A percentile compares a stretch with the other conserved stretches of the same genome.
These are phyloP conservation scores for Cytospora schulzeri DNA, from an alignment of 2,329 filamentous ascomycete species.

Conservation along the genomic window DNA sequence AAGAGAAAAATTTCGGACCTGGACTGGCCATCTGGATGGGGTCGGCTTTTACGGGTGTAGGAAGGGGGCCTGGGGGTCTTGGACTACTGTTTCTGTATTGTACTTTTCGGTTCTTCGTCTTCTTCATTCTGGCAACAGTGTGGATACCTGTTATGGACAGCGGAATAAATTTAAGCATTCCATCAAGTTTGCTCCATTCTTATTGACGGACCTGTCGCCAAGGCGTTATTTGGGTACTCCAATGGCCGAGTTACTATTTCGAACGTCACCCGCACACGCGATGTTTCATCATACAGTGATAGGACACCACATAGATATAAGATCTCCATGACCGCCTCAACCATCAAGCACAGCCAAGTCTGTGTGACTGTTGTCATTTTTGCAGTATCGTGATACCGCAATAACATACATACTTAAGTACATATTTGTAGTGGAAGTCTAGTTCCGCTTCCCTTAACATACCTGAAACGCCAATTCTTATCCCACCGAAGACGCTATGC, in stretches of 20 bases:
- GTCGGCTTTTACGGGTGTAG: neutral
- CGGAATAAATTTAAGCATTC: conserved; percentile 24
- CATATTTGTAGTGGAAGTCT: neutral
- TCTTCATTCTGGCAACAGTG: conserved; percentile 10
- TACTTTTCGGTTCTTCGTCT: conserved; percentile 25
- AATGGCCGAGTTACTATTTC: no score
- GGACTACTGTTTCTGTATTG: conserved; percentile 10
- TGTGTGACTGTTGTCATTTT: neutral
- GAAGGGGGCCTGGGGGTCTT: conserved; percentile 4
- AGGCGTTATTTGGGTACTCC: neutral
- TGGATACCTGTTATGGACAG: conserved; percentile 25
- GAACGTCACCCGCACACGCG: neutral
- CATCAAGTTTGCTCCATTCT: neutral
- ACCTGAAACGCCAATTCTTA: conserved; percentile 8
- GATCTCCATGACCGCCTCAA: neutral
- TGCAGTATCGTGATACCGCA: neutral
- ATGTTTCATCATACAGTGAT: neutral
- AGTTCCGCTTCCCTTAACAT: neutral
- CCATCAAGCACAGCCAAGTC: neutral
- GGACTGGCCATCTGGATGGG: neutral
- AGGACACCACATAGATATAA: neutral
- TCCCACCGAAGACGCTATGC: conserved; percentile 24
- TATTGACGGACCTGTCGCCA: neutral
- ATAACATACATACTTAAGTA: neutral
- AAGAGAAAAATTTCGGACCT: neutral